phyloP scores from a whole-genome alignment of 768 basidiomycete species.

The Leccinum variicolor region DNA sequence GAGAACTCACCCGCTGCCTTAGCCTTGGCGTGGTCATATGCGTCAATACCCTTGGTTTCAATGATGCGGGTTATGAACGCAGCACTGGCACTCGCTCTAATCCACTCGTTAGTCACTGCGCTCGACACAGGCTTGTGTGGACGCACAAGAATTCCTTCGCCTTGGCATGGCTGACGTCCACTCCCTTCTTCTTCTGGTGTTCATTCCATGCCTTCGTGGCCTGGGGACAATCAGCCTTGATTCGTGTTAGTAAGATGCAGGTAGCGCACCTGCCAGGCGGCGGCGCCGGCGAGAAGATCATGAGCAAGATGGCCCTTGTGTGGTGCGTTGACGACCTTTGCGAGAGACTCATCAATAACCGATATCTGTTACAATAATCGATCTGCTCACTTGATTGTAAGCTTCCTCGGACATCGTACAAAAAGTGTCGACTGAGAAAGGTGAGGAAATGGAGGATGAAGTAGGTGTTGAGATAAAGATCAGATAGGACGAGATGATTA shows the following conservation, averaged over 20 bases:
- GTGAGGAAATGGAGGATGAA: not conserved
- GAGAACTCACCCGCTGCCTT: conserved; percentile 34
- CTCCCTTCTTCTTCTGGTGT: conserved; percentile 48
- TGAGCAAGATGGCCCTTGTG: conserved; percentile 62
- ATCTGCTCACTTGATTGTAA: conserved; percentile 18
- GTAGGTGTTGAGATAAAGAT: conserved; percentile 13
- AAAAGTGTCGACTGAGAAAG: not conserved
- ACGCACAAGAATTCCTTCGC: conserved; percentile 51
- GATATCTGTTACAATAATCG: not conserved
- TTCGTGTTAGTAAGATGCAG: not conserved
- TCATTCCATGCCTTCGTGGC: conserved; percentile 63
- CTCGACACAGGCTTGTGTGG: conserved; percentile 20
- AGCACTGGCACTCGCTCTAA: conserved; percentile 53
- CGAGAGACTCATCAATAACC: not conserved
- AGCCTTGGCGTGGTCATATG: conserved; percentile 40
- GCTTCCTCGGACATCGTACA: conserved; percentile 17
- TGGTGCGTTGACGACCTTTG: conserved; percentile 44
- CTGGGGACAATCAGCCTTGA: conserved; percentile 28
- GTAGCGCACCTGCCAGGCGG: conserved; percentile 52
- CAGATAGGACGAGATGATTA: not conserved
- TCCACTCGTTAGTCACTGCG: not conserved
- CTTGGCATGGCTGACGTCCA: conserved; percentile 45
- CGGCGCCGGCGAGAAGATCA: conserved; percentile 65
- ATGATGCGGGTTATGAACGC: conserved; percentile 49
- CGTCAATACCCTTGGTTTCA: conserved; percentile 60